Percentiles rank a stretch among this genome's conserved stretches.
Evolutionary conservation across 2,329 filamentous ascomycete genomes (phyloP).

Genomic region (Beauveria pseudobassiana): DNA sequence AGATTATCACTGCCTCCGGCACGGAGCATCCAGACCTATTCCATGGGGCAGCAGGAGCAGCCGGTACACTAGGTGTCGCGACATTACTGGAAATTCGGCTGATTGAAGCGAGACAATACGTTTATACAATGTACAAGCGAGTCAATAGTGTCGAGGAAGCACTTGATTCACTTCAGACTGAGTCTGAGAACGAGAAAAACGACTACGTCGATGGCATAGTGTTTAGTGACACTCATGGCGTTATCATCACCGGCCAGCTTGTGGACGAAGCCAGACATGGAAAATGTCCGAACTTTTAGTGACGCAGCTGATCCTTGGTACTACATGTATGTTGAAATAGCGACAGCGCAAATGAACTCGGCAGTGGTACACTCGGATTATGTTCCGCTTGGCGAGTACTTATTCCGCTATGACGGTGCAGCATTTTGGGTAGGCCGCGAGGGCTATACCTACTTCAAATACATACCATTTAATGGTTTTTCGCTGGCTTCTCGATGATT

Average conservation of each 20-base stretch:
- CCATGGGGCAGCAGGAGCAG: conserved; percentile 48
- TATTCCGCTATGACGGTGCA: conserved; percentile 57
- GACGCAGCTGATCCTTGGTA: conserved; percentile 54
- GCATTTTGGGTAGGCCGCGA: conserved; percentile 57
- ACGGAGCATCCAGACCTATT: conserved; percentile 47
- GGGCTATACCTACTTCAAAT: conserved; percentile 46
- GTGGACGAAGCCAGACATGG: conserved; percentile 6
- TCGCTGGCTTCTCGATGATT: conserved; percentile 50
- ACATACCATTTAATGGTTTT: conserved; percentile 49
- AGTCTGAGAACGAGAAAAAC: not conserved
- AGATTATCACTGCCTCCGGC: conserved; percentile 39
- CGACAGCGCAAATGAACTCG: not conserved
- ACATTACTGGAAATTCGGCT: conserved; percentile 53
- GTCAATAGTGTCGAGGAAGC: conserved; percentile 30
- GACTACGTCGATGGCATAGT: conserved; percentile 59
- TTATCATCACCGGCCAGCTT: conserved; percentile 47
- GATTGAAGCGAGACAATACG: conserved; percentile 43
- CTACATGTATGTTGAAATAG: conserved; percentile 50
- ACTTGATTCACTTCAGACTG: conserved; percentile 34
- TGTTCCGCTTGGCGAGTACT: conserved; percentile 35
- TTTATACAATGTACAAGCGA: conserved; percentile 48
- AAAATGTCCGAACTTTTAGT: conserved; percentile 33
- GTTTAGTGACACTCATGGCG: conserved; percentile 38
- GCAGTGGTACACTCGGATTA: conserved; percentile 20
- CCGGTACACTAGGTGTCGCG: conserved; percentile 53